Evolutionary conservation across 352 stramenopile species (phyloP), one percentile per base, ranked within the genome.

Genomic region (Globisporangium yorkense): DNA sequence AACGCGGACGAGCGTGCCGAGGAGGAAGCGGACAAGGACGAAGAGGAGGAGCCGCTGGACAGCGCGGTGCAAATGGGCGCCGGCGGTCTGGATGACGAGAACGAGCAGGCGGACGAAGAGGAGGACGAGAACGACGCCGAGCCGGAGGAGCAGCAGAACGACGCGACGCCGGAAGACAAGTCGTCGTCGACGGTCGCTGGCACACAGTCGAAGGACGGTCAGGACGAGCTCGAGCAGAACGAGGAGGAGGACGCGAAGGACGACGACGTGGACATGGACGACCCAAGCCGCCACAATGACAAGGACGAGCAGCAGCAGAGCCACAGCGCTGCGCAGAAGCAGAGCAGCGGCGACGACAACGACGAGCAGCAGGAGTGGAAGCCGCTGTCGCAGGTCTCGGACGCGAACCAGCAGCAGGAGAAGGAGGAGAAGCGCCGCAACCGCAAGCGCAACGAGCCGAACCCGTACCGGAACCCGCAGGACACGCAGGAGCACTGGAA

Each of bases 401-500:
- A 62, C 53, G 51, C 61, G 12, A 68, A 83, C 2, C 61, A 75
- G 41, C 62, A 75, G 39, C 65, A 87, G 48, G 44, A 59, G 44
- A 75, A 72, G 41, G 80, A 87, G 2, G 76, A 92, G 56, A 88
- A 95, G 57, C 87, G 89, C 35, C 79, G 80, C 15, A 77, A 92
- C 31, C 67, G 70, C 40, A 73, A 82, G 39, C 80, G 80, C 16
- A 86, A 85, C 47, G 80, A 96, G 61, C 92, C 95, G 10, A 99
- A 99, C 67, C 96, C 96, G 57, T 98, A 98, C 54, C 87, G 92
- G 15, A 94, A 97, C 65, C 89, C 95, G 37, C 95, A 97, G 49
- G 96, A 98, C 61, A 94, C 96, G 2, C 83, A 97, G 62, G 93
- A 99, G 62, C 97, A 98, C 62, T 99, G 97, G 97, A 96, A 98